Evolutionary conservation across 176 grass and related monocot species (phyloP).

Genomic region (Puya raimondii): DNA sequence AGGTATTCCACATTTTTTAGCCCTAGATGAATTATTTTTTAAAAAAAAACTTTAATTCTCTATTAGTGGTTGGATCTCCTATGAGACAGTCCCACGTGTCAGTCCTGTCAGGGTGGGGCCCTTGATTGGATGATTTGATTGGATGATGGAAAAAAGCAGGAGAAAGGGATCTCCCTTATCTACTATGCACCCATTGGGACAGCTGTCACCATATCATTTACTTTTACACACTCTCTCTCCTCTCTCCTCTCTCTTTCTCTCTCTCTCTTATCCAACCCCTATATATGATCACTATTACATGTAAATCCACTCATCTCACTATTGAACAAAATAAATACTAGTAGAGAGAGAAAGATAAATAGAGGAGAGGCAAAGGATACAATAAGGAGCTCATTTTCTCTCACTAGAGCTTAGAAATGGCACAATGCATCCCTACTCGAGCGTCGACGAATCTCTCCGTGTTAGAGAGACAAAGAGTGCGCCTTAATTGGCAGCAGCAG

Average conservation of each 20-base stretch:
- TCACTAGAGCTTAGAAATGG: constrained; percentile 19
- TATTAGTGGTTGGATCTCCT: not conserved
- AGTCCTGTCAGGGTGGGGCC: constrained; percentile 33
- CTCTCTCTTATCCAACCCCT: constrained; percentile 13
- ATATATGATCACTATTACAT: not conserved
- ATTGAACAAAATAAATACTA: constrained; percentile 3
- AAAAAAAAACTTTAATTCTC: not conserved
- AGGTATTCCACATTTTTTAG: no score
- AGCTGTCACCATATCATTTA: constrained; percentile 11
- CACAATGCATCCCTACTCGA: constrained; percentile 33
- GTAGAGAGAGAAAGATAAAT: not conserved
- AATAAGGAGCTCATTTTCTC: not conserved
- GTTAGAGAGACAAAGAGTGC: constrained; percentile 22
- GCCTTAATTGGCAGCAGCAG: constrained; percentile 26
- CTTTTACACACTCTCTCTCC: not conserved
- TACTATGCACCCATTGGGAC: not conserved
- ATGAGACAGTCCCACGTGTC: constrained; percentile 39
- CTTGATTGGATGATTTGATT: not conserved
- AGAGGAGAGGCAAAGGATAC: not conserved
- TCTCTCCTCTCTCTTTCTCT: constrained; percentile 11
- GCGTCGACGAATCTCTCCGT: constrained; percentile 20
- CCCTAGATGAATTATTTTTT: not conserved
- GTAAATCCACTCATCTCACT: constrained; percentile 9
- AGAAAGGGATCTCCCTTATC: constrained; percentile 13
- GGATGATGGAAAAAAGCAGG: constrained; percentile 7